phyloP scores from a whole-genome alignment of 2,329 filamentous ascomycete genomes.

The Apiospora arundinis region DNA sequence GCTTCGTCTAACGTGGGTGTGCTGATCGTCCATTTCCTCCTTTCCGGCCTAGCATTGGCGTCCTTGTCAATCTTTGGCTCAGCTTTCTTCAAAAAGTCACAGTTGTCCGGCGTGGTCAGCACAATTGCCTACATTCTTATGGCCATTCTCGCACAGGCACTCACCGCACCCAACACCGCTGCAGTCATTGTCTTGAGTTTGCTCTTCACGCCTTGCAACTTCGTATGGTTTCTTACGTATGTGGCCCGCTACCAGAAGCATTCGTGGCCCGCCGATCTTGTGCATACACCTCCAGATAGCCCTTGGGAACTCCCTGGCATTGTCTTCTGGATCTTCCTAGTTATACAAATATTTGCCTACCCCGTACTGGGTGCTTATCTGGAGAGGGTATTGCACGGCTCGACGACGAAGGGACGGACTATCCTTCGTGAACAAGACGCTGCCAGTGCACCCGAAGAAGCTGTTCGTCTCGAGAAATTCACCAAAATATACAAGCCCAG shows the following conservation, averaged over 20 bases:
- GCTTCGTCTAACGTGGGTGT: conserved; percentile 67
- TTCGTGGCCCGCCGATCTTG: conserved; percentile 64
- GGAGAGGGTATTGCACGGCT: conserved; percentile 78
- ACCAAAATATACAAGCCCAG: conserved; percentile 79
- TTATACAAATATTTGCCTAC: conserved; percentile 80
- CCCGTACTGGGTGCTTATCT: conserved; percentile 77
- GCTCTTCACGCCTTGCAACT: conserved; percentile 87
- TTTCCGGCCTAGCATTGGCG: conserved; percentile 77
- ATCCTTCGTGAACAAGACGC: conserved; percentile 46
- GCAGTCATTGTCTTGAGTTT: conserved; percentile 74
- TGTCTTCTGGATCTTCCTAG: conserved; percentile 77
- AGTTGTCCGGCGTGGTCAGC: conserved; percentile 83
- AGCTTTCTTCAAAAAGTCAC: conserved; percentile 84
- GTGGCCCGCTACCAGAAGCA: conserved; percentile 78
- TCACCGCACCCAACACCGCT: conserved; percentile 66
- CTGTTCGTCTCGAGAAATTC: conserved; percentile 75
- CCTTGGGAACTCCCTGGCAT: conserved; percentile 76
- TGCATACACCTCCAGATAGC: conserved; percentile 65
- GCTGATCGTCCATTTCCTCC: conserved; percentile 75
- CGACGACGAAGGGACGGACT: conserved; percentile 66
- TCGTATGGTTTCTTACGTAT: conserved; percentile 78
- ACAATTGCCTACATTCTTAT: conserved; percentile 76
- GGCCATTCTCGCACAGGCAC: conserved; percentile 81
- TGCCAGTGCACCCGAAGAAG: conserved; percentile 46
- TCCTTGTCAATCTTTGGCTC: conserved; percentile 84